Evolutionary conservation across 129 eudicot species (phyloP).

Genomic region (Tagetes erecta): DNA sequence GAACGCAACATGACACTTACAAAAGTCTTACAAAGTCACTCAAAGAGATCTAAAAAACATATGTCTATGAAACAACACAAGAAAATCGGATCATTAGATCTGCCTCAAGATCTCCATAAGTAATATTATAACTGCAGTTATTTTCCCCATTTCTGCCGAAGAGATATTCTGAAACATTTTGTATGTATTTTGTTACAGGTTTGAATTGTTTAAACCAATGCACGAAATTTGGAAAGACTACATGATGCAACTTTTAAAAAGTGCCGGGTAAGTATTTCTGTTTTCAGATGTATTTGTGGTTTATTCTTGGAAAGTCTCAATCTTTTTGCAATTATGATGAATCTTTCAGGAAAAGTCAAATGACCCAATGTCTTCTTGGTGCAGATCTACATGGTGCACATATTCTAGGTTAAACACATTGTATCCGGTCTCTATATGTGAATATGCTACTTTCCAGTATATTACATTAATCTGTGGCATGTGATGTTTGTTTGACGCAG

Average conservation of each 20-base stretch:
- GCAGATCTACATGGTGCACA: slow-evolving; percentile 92
- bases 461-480: neutral
- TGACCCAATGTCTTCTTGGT: slow-evolving; percentile 63
- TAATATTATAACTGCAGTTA: slow-evolving; percentile 30
- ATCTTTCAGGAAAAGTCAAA: slow-evolving; percentile 65
- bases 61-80: slow-evolving; percentile 82
- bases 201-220: slow-evolving; percentile 66
- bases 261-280: slow-evolving; percentile 49
- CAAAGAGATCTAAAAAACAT: slow-evolving; percentile 83
- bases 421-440: slow-evolving; percentile 6
- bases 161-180: neutral
- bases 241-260: slow-evolving; percentile 57
- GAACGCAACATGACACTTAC: slow-evolving; percentile 40
- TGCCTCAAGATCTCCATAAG: slow-evolving; percentile 68
- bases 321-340: slow-evolving; percentile 10
- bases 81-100: slow-evolving; percentile 54
- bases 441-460: neutral
- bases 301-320: neutral
- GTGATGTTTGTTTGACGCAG: slow-evolving; percentile 41
- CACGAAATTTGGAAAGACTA: slow-evolving; percentile 82
- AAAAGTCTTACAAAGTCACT: slow-evolving; percentile 44
- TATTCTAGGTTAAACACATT: slow-evolving; percentile 54
- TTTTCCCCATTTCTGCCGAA: neutral
- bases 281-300: slow-evolving; percentile 6
- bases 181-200: slow-evolving; percentile 46